These are phyloP conservation scores for Paramecium bursaria DNA, from an alignment of 73 alveolate genomes.

Conservation along the genomic window DNA sequence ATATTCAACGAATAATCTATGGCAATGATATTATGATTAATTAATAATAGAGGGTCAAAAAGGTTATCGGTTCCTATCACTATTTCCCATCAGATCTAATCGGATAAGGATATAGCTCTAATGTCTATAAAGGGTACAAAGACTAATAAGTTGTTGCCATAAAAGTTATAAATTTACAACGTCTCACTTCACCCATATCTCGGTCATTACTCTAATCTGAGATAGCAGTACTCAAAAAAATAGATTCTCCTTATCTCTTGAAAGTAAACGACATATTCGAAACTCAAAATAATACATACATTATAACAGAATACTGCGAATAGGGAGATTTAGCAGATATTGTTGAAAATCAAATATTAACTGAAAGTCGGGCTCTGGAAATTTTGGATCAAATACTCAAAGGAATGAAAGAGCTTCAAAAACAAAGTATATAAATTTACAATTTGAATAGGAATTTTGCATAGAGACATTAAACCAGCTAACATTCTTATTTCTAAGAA, in stretches of 20 bases:
- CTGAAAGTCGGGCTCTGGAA: not conserved
- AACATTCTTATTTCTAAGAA: constrained; percentile 10
- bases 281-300: constrained; percentile 33
- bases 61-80: no score
- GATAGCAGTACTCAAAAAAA: constrained; percentile 1
- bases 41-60: no score
- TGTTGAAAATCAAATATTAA: not conserved
- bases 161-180: constrained; percentile 14
- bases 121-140: constrained; percentile 5
- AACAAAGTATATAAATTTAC: constrained; percentile 11
- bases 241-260: constrained; percentile 14
- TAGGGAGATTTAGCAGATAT: constrained; percentile 22
- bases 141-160: constrained; percentile 17
- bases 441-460: constrained; percentile 18
- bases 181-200: constrained; percentile 5
- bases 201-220: constrained; percentile 6
- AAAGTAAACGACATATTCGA: constrained; percentile 6
- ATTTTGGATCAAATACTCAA: not conserved
- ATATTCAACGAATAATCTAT: no score
- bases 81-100: no score
- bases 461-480: constrained; percentile 42
- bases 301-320: constrained; percentile 11
- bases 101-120: constrained; percentile 30
- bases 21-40: no score
- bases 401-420: constrained; percentile 29